phyloP scores from a whole-genome alignment of 352 stramenopile genomes.

The Pythium sp. region DNA sequence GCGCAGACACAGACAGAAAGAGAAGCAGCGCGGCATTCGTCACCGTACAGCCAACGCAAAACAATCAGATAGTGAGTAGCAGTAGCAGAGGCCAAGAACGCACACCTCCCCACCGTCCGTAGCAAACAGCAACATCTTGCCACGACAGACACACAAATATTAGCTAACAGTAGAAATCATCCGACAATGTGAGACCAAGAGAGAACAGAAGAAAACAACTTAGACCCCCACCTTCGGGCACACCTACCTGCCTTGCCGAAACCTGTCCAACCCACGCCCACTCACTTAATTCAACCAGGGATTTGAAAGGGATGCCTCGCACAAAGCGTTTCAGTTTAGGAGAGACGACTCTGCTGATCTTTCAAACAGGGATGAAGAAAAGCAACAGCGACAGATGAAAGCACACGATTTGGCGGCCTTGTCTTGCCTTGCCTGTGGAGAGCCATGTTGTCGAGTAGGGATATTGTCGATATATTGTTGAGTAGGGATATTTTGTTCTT shows the following conservation, averaged over 20 bases:
- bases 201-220: background rate
- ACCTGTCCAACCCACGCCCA: too few species aligned
- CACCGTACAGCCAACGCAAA: background rate
- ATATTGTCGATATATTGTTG: too few species aligned
- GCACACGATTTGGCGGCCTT: background rate
- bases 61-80: conserved; percentile 1
- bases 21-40: background rate
- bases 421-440: background rate
- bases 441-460: background rate
- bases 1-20: background rate
- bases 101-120: background rate
- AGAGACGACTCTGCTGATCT: background rate
- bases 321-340: background rate
- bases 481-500: too few species aligned
- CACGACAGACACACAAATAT: conserved; percentile 2
- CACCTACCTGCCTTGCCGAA: too few species aligned
- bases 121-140: background rate
- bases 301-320: background rate
- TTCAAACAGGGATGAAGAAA: background rate
- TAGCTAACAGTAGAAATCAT: conserved; percentile 8
- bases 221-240: too few species aligned
- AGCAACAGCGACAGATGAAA: background rate
- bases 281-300: background rate
- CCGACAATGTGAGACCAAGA: background rate
- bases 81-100: background rate